Base-by-base conservation (phyloP, 495 filamentous ascomycete genomes). In the Hypoxylon perforatum region DNA sequence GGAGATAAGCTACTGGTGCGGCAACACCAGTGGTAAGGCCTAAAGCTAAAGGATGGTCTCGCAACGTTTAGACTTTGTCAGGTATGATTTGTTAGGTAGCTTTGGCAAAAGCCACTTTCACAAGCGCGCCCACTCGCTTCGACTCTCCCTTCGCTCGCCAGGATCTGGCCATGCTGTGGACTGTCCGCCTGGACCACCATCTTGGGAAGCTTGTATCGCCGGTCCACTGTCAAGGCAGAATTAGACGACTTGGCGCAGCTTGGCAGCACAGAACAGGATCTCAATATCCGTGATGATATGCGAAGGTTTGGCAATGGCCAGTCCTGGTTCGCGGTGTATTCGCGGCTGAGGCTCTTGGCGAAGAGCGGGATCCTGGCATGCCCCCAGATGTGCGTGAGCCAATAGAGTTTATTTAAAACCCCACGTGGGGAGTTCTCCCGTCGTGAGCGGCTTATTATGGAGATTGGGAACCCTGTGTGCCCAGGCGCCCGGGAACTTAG, bases 281-380 rank as follows among this genome's bases (percentile, higher is more conserved):
- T 49, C 60, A 60, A 69, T 63, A 60, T 69, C 65, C 48, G 65
- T 15, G 65, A 60, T 42, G 53, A 58, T 64, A 56, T 35, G 18
- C 36, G 55, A 64, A 28, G 21, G 44, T 54, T 61, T 36, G 46
- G 1, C 12, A 30, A 51, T 35, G 3, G 39, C 5, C 8, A 19
- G 22, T 12, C 49, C 57, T 70, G 57, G 67, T 66, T 65, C 57
- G 67, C 49, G 50, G 61, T 22, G 56, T 36, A 22, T 49, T 66
- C 48, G 57, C 51, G 62, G 67, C 61, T 70, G 67, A 66, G 61
- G 67, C 67, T 70, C 67, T 70, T 70, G 67, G 67, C 67, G 41
- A 50, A 11, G 33, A 10, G 28, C 35, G 54, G 41, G 19, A 33
- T 25, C 28, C 48, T 54, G 22, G 11, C 21, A 33, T 33, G 28